These are phyloP conservation scores for Fusarium beomiforme DNA, from an alignment of 2,329 filamentous ascomycete genomes.

Conservation along the genomic window DNA sequence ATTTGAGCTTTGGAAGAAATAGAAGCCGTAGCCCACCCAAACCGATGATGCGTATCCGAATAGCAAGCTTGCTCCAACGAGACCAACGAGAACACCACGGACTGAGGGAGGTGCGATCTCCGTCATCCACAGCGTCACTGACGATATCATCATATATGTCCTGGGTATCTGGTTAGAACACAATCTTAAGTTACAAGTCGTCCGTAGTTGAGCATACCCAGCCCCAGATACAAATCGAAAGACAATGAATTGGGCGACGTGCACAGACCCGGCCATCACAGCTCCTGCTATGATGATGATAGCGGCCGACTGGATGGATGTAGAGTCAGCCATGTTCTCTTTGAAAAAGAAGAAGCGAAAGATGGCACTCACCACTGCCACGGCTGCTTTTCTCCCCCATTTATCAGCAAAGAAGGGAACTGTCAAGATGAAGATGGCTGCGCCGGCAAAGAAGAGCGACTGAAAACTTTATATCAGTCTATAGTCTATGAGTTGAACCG, in stretches of 20 bases:
- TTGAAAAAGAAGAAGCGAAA: not conserved
- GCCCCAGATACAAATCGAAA: not conserved
- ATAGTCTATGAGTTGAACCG: too few species aligned
- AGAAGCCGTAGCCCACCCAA: not conserved
- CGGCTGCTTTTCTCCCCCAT: not conserved
- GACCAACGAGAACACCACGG: not conserved
- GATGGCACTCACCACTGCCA: not conserved
- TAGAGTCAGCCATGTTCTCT: not conserved
- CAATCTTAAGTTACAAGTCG: rapidly evolving
- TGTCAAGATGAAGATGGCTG: not conserved
- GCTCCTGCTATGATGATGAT: not conserved
- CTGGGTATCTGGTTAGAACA: not conserved
- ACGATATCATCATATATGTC: not conserved
- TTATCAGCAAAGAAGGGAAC: not conserved
- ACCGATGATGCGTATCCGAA: not conserved
- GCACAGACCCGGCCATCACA: not conserved
- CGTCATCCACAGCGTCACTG: not conserved
- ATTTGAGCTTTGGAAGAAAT: not conserved
- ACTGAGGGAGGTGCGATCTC: not conserved
- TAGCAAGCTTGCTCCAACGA: not conserved
- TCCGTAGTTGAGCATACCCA: not conserved
- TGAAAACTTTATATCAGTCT: not conserved
- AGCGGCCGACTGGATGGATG: not conserved
- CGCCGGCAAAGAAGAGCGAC: not conserved
- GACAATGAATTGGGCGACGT: not conserved